Base-by-base conservation (phyloP, 73 alveolate genomes). In the Symbiodinium pilosum region DNA sequence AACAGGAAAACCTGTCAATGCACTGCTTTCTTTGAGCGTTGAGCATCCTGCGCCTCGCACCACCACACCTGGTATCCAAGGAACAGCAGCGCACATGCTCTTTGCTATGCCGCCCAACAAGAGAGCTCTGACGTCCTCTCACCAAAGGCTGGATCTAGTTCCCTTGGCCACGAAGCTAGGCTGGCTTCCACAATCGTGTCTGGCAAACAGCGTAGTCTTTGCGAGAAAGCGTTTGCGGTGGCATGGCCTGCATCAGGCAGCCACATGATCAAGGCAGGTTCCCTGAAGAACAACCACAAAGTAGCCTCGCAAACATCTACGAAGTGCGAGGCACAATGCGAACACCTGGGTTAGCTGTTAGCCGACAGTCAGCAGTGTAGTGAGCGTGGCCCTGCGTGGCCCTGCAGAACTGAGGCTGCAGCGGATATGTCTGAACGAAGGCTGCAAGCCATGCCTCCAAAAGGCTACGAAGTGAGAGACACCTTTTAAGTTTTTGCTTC, bases 361-460 rank as follows among this genome's bases (percentile, higher is more conserved):
- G 14, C 59, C n/a, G n/a, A n/a, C n/a, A n/a, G n/a, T n/a, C n/a
- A n/a, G n/a, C n/a, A n/a, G n/a, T n/a, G n/a, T n/a, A n/a, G n/a
- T n/a, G n/a, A n/a, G n/a, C n/a, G n/a, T n/a, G n/a, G n/a, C n/a
- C n/a, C n/a, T n/a, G n/a, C n/a, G n/a, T n/a, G n/a, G 14, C 41
- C 38, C 77, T 64, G 30, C 20, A 16, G 77, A 12, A 32, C 59
- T 64, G 12, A 64, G 77, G 77, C 20, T n/a, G 93, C 20, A 30
- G 26, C 94, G 94, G 94, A n/a, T 87, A 87, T 34, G 36, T 87
- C 77, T 87, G 94, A 26, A 87, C 71, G 39, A 87, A 87, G 16
- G 94, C 94, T 28, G 94, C 86, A 42, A 87, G 68, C 94, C 94
- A 87, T 32, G 75, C 94, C 94, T 87, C 86, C n/a, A n/a, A 21